phyloP scores from a whole-genome alignment of 2,329 filamentous ascomycete genomes.

The Epichloe coenophiala region DNA sequence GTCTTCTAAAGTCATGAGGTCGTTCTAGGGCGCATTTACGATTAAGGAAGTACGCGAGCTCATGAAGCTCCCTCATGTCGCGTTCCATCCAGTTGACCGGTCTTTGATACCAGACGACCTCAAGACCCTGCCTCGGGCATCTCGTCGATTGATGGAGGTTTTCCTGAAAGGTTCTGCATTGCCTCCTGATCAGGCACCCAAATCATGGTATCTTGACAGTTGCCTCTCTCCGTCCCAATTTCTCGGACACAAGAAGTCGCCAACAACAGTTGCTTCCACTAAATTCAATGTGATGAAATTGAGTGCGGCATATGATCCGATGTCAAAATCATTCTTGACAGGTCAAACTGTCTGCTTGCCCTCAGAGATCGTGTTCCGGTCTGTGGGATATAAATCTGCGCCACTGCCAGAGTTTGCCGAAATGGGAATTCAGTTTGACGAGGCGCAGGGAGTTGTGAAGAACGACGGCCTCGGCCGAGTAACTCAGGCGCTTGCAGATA shows the following conservation, averaged over 20 bases:
- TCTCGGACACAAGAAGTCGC: constrained; percentile 30
- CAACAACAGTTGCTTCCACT: constrained; percentile 45
- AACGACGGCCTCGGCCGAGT: constrained; percentile 75
- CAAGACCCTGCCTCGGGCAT: constrained; percentile 58
- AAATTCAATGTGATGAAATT: constrained; percentile 52
- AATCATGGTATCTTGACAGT: constrained; percentile 76
- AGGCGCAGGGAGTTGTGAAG: constrained; percentile 57
- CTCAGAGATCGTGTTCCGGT: constrained; percentile 69
- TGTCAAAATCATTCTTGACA: constrained; percentile 33
- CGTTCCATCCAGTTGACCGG: constrained; percentile 55
- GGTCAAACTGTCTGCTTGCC: constrained; percentile 40
- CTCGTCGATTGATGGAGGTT: constrained; percentile 67
- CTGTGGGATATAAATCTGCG: constrained; percentile 85
- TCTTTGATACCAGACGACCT: constrained; percentile 54
- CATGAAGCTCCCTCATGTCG: constrained; percentile 59
- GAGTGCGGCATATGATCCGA: constrained; percentile 38
- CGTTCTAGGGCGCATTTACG: constrained; percentile 66
- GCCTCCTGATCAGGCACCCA: constrained; percentile 33
- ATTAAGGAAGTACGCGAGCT: constrained; percentile 90
- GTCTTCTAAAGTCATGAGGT: not conserved
- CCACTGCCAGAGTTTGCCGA: constrained; percentile 61
- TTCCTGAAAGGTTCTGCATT: constrained; percentile 59
- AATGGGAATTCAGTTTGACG: constrained; percentile 67
- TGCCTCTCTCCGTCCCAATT: constrained; percentile 68
- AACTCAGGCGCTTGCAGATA: constrained; percentile 16